Base-by-base conservation (phyloP, 1,139 yeast genomes). In the Debaryomycetaceae sp. region DNA sequence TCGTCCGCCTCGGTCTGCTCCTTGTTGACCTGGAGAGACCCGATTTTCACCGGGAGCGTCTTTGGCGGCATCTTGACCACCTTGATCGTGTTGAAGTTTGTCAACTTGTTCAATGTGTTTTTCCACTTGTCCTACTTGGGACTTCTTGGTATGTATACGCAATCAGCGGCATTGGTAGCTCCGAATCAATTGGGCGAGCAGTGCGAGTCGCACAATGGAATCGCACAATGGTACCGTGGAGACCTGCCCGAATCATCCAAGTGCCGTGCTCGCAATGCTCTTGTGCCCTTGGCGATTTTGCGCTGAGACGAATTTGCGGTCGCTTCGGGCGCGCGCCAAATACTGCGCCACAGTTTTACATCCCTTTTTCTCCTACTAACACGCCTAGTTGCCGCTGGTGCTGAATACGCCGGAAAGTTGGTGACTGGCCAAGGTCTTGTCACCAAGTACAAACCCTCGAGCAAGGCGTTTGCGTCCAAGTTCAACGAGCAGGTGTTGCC, bases 11-110 rank as follows among this genome's bases (percentile, higher is more conserved):
- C 43, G 23, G 38, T 44, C 19, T 39, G 48, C 35, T 48, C 44
- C 16, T 62, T 88, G 44, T 65, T 89, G 41, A 77, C 89, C 43
- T 89, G 97, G 97, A 71, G 75, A 46, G 74, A 85, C 52, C 96
- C 96, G 24, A 62, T 71, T 42, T 69, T 71, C 49, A 79, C 96
- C 35, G 96, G 83, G 39, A 78, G 80, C 49, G 76, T 82, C 25
- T 76, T 88, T 45, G 94, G 83, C 31, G 71, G 78, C 30, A 59
- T 79, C 34, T 51, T 89, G 28, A 61, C 69, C 22, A 64, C 71
- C 16, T 66, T 89, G 51, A 48, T 83, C 38, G 61, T 83, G 23
- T 54, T 85, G 51, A 83, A 85, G 57, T 75, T 71, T 40, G 78
- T 85, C 48, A 79, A 84, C 56, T 58, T 86, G 46, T 54, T 84